phyloP scores from a whole-genome alignment of 1,139 yeast genomes.

The Pneumocystis murina region DNA sequence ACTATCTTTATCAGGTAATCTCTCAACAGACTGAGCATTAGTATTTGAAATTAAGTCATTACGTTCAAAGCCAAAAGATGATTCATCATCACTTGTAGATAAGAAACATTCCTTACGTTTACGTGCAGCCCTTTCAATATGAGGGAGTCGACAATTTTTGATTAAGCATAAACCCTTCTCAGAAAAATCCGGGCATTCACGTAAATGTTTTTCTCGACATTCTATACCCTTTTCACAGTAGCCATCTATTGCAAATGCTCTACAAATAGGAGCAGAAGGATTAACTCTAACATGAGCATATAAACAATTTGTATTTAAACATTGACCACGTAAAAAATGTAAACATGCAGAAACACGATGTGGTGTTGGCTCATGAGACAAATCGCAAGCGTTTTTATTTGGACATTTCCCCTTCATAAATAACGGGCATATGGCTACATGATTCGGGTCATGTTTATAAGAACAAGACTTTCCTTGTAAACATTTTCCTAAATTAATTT shows the following conservation, averaged over 20 bases:
- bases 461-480: constrained; percentile 39
- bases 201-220: constrained; percentile 45
- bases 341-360: constrained; percentile 54
- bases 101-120: background rate
- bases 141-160: constrained; percentile 9
- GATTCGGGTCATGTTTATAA: constrained; percentile 38
- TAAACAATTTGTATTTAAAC: constrained; percentile 41
- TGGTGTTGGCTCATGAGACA: constrained; percentile 44
- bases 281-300: constrained; percentile 39
- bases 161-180: constrained; percentile 41
- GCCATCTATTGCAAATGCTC: constrained; percentile 54
- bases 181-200: constrained; percentile 59
- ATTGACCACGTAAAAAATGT: constrained; percentile 36
- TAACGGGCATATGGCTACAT: constrained; percentile 42
- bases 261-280: constrained; percentile 38
- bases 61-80: background rate
- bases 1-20: background rate
- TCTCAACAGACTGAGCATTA: background rate
- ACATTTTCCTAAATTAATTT: constrained; percentile 33
- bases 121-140: constrained; percentile 5
- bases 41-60: background rate
- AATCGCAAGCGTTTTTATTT: constrained; percentile 33
- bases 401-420: constrained; percentile 36
- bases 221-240: constrained; percentile 47
- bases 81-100: background rate